Base-by-base conservation (phyloP, 139 green algal species). In the Haematococcus lacustris region DNA sequence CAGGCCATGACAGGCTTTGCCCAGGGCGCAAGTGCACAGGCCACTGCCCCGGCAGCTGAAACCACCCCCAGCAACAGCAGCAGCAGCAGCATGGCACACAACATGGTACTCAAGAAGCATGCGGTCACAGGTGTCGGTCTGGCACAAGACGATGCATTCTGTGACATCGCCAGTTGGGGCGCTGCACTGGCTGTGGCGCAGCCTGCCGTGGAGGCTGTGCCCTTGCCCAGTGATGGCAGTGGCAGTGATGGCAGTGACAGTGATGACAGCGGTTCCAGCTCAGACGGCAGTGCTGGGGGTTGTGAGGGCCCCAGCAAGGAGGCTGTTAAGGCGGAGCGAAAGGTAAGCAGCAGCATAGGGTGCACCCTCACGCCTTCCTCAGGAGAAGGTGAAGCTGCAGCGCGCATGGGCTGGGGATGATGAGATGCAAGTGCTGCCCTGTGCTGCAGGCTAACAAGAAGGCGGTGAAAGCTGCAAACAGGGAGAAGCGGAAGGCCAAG, bases 401-500 rank as follows among this genome's bases (percentile, higher is more conserved):
- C 47, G 47, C 47, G 13, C 17, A 13, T 57, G 47, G 13, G 47
- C 47, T 21, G 21, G 47, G 13, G 47, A 13, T 57, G 47, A n/a
- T n/a, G 47, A n/a, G n/a, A n/a, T n/a, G n/a, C n/a, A n/a, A n/a
- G n/a, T n/a, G n/a, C n/a, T n/a, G n/a, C n/a, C n/a, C n/a, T n/a
- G n/a, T n/a, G n/a, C n/a, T 82, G 57, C 85, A 88, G 72, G 81
- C 82, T 65, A 76, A 93, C 66, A 96, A 96, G 79, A 87, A 88
- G 69, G 74, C 75, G 32, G 87, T 96, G 0, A 98, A 99, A 79
- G 95, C 91, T 68, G 86, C 87, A 1, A 93, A 93, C 67, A 72
- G 87, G 0, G 94, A 98, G 77, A 83, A 86, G 71, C 83, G 95
- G 2, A 97, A 97, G 74, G 81, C 41, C 23, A 99, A 99, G 76